These are phyloP conservation scores for Adansonia digitata DNA, from an alignment of 345 rosid genomes.

Conservation along the genomic window DNA sequence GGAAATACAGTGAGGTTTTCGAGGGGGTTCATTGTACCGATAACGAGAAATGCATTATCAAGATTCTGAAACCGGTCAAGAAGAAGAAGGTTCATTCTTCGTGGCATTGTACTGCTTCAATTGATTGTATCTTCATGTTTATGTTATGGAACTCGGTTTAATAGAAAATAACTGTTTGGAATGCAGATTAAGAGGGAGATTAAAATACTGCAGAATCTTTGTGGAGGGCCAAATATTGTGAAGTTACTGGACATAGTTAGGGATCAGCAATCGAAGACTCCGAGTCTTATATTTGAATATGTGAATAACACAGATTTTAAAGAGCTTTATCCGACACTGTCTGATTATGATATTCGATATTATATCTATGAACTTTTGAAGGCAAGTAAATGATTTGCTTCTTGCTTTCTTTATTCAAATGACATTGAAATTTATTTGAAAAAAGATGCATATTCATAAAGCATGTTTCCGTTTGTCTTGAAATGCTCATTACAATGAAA, in stretches of 20 bases:
- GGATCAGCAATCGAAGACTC: too few relatives aligned
- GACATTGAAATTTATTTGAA: neutral
- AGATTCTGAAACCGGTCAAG: conserved; percentile 95
- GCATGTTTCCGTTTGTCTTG: neutral
- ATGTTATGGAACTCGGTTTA: neutral
- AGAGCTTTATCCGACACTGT: conserved; percentile 87
- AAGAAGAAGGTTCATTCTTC: conserved; percentile 76
- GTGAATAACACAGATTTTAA: conserved; percentile 91
- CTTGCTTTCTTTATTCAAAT: neutral
- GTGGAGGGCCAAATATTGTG: too few relatives aligned
- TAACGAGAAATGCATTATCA: conserved; percentile 78
- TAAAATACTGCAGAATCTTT: conserved; percentile 86
- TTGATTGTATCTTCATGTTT: neutral
- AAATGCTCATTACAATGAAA: neutral
- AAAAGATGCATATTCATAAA: neutral
- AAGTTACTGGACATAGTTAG: too few relatives aligned
- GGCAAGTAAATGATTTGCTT: conserved; percentile 34
- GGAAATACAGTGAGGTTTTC: conserved; percentile 96
- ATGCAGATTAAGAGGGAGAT: conserved; percentile 96
- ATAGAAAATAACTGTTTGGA: neutral
- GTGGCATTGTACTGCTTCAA: neutral
- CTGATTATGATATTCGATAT: conserved; percentile 83
- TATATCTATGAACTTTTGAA: conserved; percentile 84
- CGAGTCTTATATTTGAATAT: too few relatives aligned
- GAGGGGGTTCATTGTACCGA: conserved; percentile 85